Evolutionary conservation across 257 asterid genomes (phyloP), one percentile per base, ranked within the genome.

Genomic region (Solanum dulcamara): DNA sequence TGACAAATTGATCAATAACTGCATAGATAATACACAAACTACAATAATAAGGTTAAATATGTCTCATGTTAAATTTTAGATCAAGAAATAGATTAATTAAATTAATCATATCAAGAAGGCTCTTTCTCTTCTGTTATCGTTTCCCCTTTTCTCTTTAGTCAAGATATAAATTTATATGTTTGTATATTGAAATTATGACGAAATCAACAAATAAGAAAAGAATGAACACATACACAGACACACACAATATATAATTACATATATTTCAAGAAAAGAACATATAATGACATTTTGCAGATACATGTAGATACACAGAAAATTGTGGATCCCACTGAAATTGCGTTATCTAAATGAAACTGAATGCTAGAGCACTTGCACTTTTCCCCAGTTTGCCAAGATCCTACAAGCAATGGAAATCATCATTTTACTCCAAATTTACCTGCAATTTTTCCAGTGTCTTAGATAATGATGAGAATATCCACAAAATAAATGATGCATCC

Each of bases 391-490:
- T 18, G 83, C 24, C 28, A 77, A 77, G 62, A 77, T 46, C 42
- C 59, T 17, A 46, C 14, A 75, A 75, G 82, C 60, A 79, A 26
- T 42, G 26, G 26, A 44, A 44, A 75, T 44, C 59, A 26, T 7
- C 59, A 75, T 44, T 75, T 75, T 26, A 24, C 87, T 22, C 60
- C 66, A 87, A 86, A 42, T 38, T 70, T 85, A 89, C 91, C 91
- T 89, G 91, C 53, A 89, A 87, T 57, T 89, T 89, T 81, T 89
- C 91, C 42, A 89, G 68, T 8, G 91, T 89, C 84, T 86, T 87
- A 32, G 91, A 85, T 84, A 89, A 87, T 37, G 91, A 87, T 55
- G 91, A 87, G 70, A 89, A 89, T 37, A 89, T 89, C 91, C 91
- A 89, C 81, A 87, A 62, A 38, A 89, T 89, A 85, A 89, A 87